Evolutionary conservation across 2,329 filamentous ascomycete species (phyloP).

Genomic region (Leptographium lundbergii): DNA sequence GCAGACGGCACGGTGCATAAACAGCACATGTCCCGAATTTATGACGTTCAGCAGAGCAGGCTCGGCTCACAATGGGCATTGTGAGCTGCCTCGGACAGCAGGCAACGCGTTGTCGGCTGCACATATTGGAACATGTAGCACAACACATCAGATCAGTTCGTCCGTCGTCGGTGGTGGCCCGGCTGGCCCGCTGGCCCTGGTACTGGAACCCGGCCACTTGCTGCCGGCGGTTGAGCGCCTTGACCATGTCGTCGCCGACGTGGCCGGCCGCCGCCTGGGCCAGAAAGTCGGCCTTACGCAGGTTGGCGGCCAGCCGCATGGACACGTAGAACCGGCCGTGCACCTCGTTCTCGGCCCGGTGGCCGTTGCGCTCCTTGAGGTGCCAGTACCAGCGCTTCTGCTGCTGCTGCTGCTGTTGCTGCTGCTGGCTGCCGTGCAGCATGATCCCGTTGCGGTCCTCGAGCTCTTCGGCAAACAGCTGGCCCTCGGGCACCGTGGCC

Average conservation of each 20-base stretch:
- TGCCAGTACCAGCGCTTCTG: slow-evolving; percentile 20
- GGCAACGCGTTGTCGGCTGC: too few relatives aligned
- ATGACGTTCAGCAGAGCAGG: too few relatives aligned
- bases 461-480: slow-evolving; percentile 17
- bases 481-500: slow-evolving; percentile 10
- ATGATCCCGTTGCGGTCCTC: slow-evolving; percentile 9
- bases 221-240: slow-evolving; percentile 41
- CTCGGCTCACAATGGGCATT: too few relatives aligned
- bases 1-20: too few relatives aligned
- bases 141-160: too few relatives aligned
- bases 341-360: slow-evolving; percentile 28
- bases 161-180: slow-evolving; percentile 13
- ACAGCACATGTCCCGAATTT: too few relatives aligned
- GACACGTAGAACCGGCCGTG: slow-evolving; percentile 47
- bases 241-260: slow-evolving; percentile 21
- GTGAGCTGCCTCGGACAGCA: too few relatives aligned
- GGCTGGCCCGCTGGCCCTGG: slow-evolving; percentile 27
- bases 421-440: not conserved
- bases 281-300: slow-evolving; percentile 17
- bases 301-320: slow-evolving; percentile 36
- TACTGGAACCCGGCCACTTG: slow-evolving; percentile 26
- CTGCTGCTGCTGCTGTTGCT: not conserved
- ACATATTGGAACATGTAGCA: too few relatives aligned
- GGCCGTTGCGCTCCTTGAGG: slow-evolving; percentile 13
- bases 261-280: slow-evolving; percentile 2